Percentiles rank a stretch among this genome's conserved stretches.
Conservation (phyloP, 768 basidiomycete species). For the Collybia mongolica region DNA sequence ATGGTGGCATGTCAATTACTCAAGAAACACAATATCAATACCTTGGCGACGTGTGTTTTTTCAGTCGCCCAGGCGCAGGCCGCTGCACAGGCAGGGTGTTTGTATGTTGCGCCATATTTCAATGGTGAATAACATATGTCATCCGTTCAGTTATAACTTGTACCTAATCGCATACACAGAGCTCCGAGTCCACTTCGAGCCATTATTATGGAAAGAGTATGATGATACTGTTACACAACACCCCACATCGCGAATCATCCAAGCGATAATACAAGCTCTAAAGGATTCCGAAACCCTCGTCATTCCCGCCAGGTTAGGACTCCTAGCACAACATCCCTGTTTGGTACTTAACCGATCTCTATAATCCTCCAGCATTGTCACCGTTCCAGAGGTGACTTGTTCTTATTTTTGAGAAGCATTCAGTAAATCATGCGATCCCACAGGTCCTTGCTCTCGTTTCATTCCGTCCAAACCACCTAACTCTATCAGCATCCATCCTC, state of each 20-base stretch:
- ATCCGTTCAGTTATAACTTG: neutral
- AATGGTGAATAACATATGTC: slow-evolving; percentile 35
- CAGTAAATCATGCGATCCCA: neutral
- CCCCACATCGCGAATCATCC: slow-evolving; percentile 39
- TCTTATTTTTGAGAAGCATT: neutral
- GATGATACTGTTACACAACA: slow-evolving; percentile 35
- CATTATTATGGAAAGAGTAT: slow-evolving; percentile 36
- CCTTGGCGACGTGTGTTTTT: slow-evolving; percentile 55
- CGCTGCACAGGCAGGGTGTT: slow-evolving; percentile 50
- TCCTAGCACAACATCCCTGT: neutral
- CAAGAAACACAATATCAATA: slow-evolving; percentile 44
- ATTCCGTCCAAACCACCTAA: slow-evolving; percentile 41
- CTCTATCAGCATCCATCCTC: slow-evolving; percentile 38
- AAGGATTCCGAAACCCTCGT: slow-evolving; percentile 40
- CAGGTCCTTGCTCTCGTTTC: slow-evolving; percentile 41
- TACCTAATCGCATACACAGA: slow-evolving; percentile 23
- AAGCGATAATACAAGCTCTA: slow-evolving; percentile 35
- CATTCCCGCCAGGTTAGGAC: slow-evolving; percentile 46
- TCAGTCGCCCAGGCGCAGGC: slow-evolving; percentile 54
- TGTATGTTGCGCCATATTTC: slow-evolving; percentile 55
- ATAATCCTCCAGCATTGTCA: slow-evolving; percentile 31
- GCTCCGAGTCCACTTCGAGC: slow-evolving; percentile 46
- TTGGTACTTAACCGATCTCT: neutral
- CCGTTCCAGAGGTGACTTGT: slow-evolving; percentile 32
- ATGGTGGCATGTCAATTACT: slow-evolving; percentile 48